Conservation (phyloP, 139 green algal species). For the Edaphochlamys debaryana region DNA sequence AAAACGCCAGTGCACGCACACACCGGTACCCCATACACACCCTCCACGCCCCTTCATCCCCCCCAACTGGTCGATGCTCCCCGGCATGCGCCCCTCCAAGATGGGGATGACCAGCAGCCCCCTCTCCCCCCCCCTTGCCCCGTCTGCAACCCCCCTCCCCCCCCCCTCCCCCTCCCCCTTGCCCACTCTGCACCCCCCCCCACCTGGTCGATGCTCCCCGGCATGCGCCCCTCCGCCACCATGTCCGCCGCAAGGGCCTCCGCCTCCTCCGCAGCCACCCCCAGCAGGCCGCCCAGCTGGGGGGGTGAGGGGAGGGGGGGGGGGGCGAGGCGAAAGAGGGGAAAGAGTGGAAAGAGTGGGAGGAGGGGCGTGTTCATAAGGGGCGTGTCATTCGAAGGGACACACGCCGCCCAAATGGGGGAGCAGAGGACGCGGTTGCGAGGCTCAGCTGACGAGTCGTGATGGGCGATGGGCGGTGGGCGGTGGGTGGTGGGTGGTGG, state of each 20-base stretch:
- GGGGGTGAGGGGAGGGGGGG: constrained; percentile 1
- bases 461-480: no score
- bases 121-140: no score
- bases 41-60: no score
- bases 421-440: no score
- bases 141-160: not conserved
- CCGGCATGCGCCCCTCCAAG: constrained; percentile 75
- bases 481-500: no score
- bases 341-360: not conserved
- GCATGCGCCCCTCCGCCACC: constrained; percentile 83
- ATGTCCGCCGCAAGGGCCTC: constrained; percentile 88
- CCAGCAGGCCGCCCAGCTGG: constrained; percentile 91
- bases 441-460: no score
- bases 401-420: no score
- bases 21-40: not conserved
- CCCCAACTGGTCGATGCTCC: constrained; percentile 89
- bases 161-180: no score
- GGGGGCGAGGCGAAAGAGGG: not conserved
- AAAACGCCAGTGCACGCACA: not conserved
- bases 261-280: constrained; percentile 75
- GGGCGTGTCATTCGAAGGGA: no score
- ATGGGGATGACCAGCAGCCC: no score
- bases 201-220: constrained; percentile 91
- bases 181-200: not conserved
- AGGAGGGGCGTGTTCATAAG: no score